Evolutionary conservation across 2,329 filamentous ascomycete species (phyloP), one percentile per base, ranked within the genome.

Genomic region (Arthrocladium fulminans): DNA sequence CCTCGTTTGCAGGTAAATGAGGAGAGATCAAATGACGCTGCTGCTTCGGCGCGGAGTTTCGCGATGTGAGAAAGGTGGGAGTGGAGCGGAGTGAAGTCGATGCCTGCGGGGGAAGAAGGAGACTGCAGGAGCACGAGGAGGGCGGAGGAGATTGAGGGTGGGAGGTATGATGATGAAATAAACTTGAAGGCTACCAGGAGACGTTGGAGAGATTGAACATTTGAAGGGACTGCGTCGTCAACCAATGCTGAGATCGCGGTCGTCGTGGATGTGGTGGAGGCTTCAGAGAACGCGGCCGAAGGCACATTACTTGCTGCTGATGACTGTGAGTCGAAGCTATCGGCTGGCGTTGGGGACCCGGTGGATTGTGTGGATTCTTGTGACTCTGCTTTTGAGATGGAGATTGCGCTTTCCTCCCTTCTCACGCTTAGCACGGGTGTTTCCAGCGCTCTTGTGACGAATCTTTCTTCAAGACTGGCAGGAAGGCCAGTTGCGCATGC

Each of bases 381-480:
- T 1, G 58, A 53, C 13, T 55, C 57, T 22, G 52, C 40, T 24
- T 60, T 61, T 25, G 63, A 24, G 17, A 39, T 57, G 12, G 51
- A 47, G 10, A 52, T 38, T 3, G 27, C 45, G 60, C 63, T 73
- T 32, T 78, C 71, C 48, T 81, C 75, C 39, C 79, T 74, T 59
- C 75, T 82, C 34, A 88, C 73, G 25, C 79, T 79, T 57, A 86
- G 70, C 37, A 94, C 71, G 0, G 92, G 90, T 3, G 81, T 77
- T 57, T 92, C 85, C 3, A 98, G 71, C 2, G 77, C 77, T 59
- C 83, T 83, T 45, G 74, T 77, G 7, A 98, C 80, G 57, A 95
- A 94, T 35, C 79, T 83, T 40, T 92, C 85, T 62, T 96, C 90
- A 74, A 98, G 77, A 57, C 84, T 94, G 5, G 72, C 68, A 1